Percentiles rank a stretch among this genome's conserved stretches.
These are phyloP conservation scores for Magnusiomyces suaveolens DNA, from an alignment of 1,139 yeast genomes.

Conservation along the genomic window DNA sequence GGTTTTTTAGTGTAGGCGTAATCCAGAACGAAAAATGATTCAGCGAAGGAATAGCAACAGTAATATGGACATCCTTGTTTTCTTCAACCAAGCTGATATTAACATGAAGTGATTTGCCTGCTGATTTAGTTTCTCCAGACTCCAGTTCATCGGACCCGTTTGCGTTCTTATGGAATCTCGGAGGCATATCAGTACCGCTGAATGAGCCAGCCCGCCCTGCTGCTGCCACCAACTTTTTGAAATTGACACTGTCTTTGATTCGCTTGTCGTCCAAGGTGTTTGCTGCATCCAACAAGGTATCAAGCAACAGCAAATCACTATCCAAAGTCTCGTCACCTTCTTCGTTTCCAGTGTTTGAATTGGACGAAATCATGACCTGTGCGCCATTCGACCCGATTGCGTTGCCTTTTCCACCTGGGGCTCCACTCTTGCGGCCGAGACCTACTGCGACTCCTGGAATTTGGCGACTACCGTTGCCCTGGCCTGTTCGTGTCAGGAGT, in stretches of 20 bases:
- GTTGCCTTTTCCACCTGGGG: not conserved
- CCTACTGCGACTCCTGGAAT: not conserved
- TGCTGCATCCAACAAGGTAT: slow-evolving; percentile 61
- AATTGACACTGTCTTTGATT: slow-evolving; percentile 47
- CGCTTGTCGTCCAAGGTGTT: slow-evolving; percentile 48
- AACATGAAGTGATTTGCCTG: not conserved
- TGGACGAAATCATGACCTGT: not conserved
- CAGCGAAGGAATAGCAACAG: slow-evolving; percentile 9
- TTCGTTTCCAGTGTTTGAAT: slow-evolving; percentile 5
- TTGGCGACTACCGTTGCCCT: not conserved
- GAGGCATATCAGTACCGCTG: not conserved
- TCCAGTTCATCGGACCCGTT: not conserved
- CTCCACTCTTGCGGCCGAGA: not conserved
- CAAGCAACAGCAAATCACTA: slow-evolving; percentile 13
- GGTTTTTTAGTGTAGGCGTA: not conserved
- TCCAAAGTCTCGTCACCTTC: slow-evolving; percentile 14
- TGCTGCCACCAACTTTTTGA: not conserved
- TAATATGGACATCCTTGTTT: slow-evolving; percentile 4
- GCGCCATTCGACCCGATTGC: not conserved
- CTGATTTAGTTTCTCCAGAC: not conserved
- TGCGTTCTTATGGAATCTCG: not conserved
- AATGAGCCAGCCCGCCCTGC: not conserved
- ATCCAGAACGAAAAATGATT: slow-evolving; percentile 9
- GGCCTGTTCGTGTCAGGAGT: not conserved
- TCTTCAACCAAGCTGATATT: slow-evolving; percentile 11